Base-by-base conservation (phyloP, 495 filamentous ascomycete species). In the Amniculicola lignicola region DNA sequence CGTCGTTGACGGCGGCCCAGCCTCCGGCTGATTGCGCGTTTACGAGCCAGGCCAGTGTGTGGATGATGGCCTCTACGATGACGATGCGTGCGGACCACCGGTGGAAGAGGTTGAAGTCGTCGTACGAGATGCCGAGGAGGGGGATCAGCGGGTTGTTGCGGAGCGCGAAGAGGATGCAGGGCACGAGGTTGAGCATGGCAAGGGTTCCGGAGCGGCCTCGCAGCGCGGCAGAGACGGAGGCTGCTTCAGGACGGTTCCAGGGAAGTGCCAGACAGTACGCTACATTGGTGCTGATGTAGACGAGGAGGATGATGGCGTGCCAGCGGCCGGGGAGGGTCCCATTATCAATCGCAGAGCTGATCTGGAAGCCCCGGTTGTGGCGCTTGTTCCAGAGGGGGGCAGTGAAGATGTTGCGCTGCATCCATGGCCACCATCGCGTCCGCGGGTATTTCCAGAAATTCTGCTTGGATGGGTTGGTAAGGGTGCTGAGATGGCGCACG, bases 41-140 rank as follows among this genome's bases (percentile, higher is more conserved):
- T 65, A 77, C 67, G 33, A 73, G 74, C 79, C 82, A 99, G 33
- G 84, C 82, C 25, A 79, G 42, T 3, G 86, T 88, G 69, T 97
- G 93, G 4, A 85, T 74, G 37, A 95, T 33, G 9, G 82, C 72
- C 67, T 97, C 88, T 16, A 92, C 25, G 19, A 88, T 82, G 7
- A 94, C 81, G n/a, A 96, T 82, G 19, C 93, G 85, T 9, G 91
- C 94, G 42, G 93, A 82, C 94, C 94, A 98, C 38, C 94, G 83
- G 70, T 98, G 93, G 19, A 98, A 72, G 16, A 96, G 77, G 69
- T 96, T 97, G 78, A 93, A 96, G 0, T 91, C 94, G 73, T 98
- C 94, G 72, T 96, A 98, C 67, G 88, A 91, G 69, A 96, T 82
- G 25, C 82, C 80, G 54, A 97, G 75, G 14, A 95, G 69, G 1